phyloP scores from a whole-genome alignment of 345 rosid genomes.

The Acer saccharum region DNA sequence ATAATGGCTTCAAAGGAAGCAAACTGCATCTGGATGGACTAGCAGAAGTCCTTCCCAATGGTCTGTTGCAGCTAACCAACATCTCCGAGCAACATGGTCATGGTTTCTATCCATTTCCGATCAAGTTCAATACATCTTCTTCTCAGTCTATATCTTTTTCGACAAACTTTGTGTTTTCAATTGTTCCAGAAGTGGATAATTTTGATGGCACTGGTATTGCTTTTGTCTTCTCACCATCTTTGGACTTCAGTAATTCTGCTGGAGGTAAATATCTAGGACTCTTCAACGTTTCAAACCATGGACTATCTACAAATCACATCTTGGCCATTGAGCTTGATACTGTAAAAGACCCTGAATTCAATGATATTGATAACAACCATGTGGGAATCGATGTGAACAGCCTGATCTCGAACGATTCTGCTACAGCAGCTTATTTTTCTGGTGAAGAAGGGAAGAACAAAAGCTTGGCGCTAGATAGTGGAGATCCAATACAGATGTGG shows the following conservation, averaged over 20 bases:
- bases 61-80: too few relatives aligned
- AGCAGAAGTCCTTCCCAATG: too few relatives aligned
- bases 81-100: too few relatives aligned
- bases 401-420: slow-evolving; percentile 12
- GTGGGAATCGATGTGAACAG: slow-evolving; percentile 34
- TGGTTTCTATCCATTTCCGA: too few relatives aligned
- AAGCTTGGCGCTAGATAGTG: too few relatives aligned
- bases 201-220: slow-evolving; percentile 49
- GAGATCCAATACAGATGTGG: too few relatives aligned
- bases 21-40: too few relatives aligned
- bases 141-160: too few relatives aligned
- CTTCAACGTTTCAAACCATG: slow-evolving; percentile 20
- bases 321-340: slow-evolving; percentile 37
- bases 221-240: slow-evolving; percentile 39
- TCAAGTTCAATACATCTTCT: too few relatives aligned
- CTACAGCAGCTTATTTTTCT: too few relatives aligned
- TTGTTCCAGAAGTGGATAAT: slow-evolving; percentile 20
- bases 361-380: slow-evolving; percentile 29
- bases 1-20: too few relatives aligned
- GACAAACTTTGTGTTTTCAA: slow-evolving; percentile 30
- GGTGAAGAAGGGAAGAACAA: too few relatives aligned
- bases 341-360: not conserved
- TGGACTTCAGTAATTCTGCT: slow-evolving; percentile 19
- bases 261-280: slow-evolving; percentile 30
- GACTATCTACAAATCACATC: slow-evolving; percentile 24